Percentiles rank a stretch among this genome's conserved stretches.
phyloP scores from a whole-genome alignment of 768 basidiomycete species.

The Lanmaoa rubissima region DNA sequence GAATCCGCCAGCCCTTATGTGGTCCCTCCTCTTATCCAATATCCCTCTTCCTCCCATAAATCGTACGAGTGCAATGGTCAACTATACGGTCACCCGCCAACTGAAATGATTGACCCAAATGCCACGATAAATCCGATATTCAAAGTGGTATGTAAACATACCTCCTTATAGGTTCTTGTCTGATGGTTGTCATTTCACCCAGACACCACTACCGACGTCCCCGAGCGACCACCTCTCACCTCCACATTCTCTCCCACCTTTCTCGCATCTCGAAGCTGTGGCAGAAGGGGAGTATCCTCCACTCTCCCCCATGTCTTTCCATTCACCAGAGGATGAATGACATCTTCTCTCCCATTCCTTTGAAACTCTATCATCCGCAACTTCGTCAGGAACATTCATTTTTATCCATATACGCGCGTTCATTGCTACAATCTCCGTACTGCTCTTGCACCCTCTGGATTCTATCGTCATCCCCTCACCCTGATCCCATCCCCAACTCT shows the following conservation, averaged over 20 bases:
- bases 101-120: constrained; percentile 59
- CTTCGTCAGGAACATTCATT: constrained; percentile 25
- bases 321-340: constrained; percentile 47
- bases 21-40: constrained; percentile 36
- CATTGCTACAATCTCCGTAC: constrained; percentile 31
- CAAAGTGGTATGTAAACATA: constrained; percentile 70
- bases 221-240: constrained; percentile 38
- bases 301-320: constrained; percentile 75
- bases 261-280: constrained; percentile 78
- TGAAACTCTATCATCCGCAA: constrained; percentile 18
- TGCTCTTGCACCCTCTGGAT: constrained; percentile 28
- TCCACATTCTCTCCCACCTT: constrained; percentile 64
- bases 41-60: constrained; percentile 38
- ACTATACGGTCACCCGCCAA: constrained; percentile 55
- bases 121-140: constrained; percentile 83
- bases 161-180: background rate
- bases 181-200: constrained; percentile 8
- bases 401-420: constrained; percentile 27
- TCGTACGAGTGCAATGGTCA: constrained; percentile 54
- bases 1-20: constrained; percentile 39
- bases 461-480: constrained; percentile 13
- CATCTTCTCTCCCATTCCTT: constrained; percentile 17
- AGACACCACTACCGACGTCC: constrained; percentile 56
- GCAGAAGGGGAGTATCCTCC: constrained; percentile 75
- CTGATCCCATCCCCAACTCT: constrained; percentile 10